phyloP scores from a whole-genome alignment of 2,329 filamentous ascomycete genomes.

The Fusarium napiforme region DNA sequence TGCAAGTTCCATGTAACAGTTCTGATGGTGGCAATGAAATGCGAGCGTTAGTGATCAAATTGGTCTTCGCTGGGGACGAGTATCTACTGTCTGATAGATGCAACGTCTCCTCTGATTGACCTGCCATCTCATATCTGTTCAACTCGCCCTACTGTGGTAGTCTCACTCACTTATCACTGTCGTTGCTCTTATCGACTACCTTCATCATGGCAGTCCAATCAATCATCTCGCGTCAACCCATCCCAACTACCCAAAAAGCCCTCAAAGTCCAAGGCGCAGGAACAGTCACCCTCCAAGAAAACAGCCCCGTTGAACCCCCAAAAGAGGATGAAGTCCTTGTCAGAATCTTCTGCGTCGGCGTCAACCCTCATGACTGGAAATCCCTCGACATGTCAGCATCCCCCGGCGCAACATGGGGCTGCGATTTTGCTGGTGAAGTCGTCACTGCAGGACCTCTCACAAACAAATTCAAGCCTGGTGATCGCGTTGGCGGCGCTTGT shows the following conservation, averaged over 20 bases:
- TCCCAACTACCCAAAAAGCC: not conserved
- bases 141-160: not conserved
- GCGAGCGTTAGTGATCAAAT: not conserved
- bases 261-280: not conserved
- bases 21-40: not conserved
- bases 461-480: not conserved
- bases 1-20: no score
- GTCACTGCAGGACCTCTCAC: not conserved
- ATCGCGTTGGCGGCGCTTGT: slow-evolving; percentile 1
- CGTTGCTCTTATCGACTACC: not conserved
- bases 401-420: slow-evolving; percentile 29
- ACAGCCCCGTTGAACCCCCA: not conserved
- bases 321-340: slow-evolving; percentile 24
- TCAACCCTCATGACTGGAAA: slow-evolving; percentile 37
- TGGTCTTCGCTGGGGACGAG: not conserved
- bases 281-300: not conserved
- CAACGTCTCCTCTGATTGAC: not conserved
- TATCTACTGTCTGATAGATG: not conserved
- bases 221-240: not conserved
- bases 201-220: slow-evolving; percentile 7
- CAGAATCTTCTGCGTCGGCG: slow-evolving; percentile 16
- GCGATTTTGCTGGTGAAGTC: slow-evolving; percentile 32
- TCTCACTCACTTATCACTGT: not conserved
- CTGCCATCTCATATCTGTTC: not conserved
- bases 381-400: slow-evolving; percentile 33